phyloP scores from a whole-genome alignment of 805 yeast genomes.

The Saturnispora diversa region DNA sequence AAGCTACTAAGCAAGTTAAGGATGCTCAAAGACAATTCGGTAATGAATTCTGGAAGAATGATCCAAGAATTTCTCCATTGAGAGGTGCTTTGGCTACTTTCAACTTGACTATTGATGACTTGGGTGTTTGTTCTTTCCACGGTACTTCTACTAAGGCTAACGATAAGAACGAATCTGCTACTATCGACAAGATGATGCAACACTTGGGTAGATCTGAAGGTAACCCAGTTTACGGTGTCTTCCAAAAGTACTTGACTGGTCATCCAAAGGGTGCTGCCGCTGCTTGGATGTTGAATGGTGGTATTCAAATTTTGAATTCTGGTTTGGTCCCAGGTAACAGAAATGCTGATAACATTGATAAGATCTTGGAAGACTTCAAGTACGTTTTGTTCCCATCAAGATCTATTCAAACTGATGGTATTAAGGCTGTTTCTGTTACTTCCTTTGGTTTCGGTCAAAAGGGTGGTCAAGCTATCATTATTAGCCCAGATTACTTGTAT shows the following conservation, averaged over 20 bases:
- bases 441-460: constrained; percentile 99
- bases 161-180: constrained; percentile 94
- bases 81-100: constrained; percentile 95
- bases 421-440: constrained; percentile 93
- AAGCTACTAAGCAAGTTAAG: constrained; percentile 74
- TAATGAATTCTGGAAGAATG: constrained; percentile 83
- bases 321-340: constrained; percentile 96
- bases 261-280: constrained; percentile 99
- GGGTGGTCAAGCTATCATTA: constrained; percentile 91
- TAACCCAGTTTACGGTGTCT: constrained; percentile 94
- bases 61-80: constrained; percentile 91
- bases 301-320: constrained; percentile 80
- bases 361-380: constrained; percentile 70
- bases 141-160: constrained; percentile 99
- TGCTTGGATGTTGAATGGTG: constrained; percentile 99
- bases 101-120: constrained; percentile 88
- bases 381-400: constrained; percentile 92
- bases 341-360: constrained; percentile 95
- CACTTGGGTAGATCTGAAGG: constrained; percentile 97
- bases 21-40: constrained; percentile 94
- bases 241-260: constrained; percentile 98
- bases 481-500: constrained; percentile 89
- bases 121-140: constrained; percentile 96
- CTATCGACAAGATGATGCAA: constrained; percentile 84
- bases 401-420: constrained; percentile 88